These are phyloP conservation scores for Nitzschia putrida DNA, from an alignment of 108 stramenopile species.

Conservation along the genomic window DNA sequence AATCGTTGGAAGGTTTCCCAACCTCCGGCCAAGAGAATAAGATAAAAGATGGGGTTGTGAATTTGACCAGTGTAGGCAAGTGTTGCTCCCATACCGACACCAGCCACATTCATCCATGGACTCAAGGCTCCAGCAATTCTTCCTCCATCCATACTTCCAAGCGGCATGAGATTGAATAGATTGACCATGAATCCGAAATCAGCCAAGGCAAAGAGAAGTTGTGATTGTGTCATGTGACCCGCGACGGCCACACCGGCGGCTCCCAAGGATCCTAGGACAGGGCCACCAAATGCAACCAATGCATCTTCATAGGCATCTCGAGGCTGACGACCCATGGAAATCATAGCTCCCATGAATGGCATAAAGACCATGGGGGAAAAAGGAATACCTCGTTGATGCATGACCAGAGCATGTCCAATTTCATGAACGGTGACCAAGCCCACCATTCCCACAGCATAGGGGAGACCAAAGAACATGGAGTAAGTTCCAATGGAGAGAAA, in stretches of 20 bases:
- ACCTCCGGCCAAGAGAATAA: slow-evolving; percentile 81
- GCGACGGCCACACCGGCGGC: slow-evolving; percentile 74
- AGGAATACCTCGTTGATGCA: slow-evolving; percentile 78
- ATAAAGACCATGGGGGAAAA: slow-evolving; percentile 91
- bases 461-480: slow-evolving; percentile 83
- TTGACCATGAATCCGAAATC: slow-evolving; percentile 97
- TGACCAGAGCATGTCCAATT: slow-evolving; percentile 80
- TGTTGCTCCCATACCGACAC: slow-evolving; percentile 75
- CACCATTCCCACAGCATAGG: slow-evolving; percentile 91
- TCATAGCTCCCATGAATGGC: slow-evolving; percentile 92
- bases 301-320: slow-evolving; percentile 88
- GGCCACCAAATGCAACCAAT: slow-evolving; percentile 90
- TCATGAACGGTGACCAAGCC: slow-evolving; percentile 88
- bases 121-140: slow-evolving; percentile 83
- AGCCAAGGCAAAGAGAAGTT: slow-evolving; percentile 85
- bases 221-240: slow-evolving; percentile 72
- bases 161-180: slow-evolving; percentile 89
- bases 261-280: slow-evolving; percentile 78
- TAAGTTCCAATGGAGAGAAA: slow-evolving; percentile 85
- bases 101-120: slow-evolving; percentile 77
- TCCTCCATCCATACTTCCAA: slow-evolving; percentile 92
- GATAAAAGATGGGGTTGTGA: slow-evolving; percentile 88
- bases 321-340: slow-evolving; percentile 82
- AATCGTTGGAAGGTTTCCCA: slow-evolving; percentile 83
- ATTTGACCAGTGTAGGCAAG: slow-evolving; percentile 73